A percentile compares a stretch with the other conserved stretches of the same genome.
phyloP scores from a whole-genome alignment of 2,329 filamentous ascomycete genomes.

The Penicillium occitanis region DNA sequence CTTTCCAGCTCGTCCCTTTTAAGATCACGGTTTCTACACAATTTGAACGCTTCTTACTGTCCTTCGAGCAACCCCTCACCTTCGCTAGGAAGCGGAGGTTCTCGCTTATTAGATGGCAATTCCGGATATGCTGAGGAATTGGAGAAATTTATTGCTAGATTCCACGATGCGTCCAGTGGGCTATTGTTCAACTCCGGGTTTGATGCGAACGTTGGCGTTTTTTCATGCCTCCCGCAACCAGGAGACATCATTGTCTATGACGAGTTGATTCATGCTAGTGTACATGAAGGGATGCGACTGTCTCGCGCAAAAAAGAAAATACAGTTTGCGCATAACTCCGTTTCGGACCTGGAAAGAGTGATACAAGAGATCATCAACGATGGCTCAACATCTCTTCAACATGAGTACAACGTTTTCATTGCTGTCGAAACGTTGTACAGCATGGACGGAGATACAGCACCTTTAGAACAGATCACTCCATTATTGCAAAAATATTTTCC shows the following conservation, averaged over 20 bases:
- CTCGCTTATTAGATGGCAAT: slow-evolving; percentile 66
- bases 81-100: slow-evolving; percentile 20
- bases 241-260: slow-evolving; percentile 69
- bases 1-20: slow-evolving; percentile 40
- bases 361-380: slow-evolving; percentile 33
- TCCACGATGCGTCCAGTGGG: slow-evolving; percentile 59
- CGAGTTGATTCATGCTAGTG: slow-evolving; percentile 73
- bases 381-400: slow-evolving; percentile 33
- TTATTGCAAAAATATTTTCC: slow-evolving; percentile 59
- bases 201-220: slow-evolving; percentile 65
- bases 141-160: slow-evolving; percentile 58
- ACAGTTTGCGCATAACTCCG: slow-evolving; percentile 51
- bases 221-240: slow-evolving; percentile 59
- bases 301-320: slow-evolving; percentile 54
- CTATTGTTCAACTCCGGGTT: slow-evolving; percentile 66
- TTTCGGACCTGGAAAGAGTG: slow-evolving; percentile 38
- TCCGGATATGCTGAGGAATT: slow-evolving; percentile 59
- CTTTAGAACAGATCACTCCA: slow-evolving; percentile 60
- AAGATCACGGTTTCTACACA: slow-evolving; percentile 12
- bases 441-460: slow-evolving; percentile 77
- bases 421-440: slow-evolving; percentile 72
- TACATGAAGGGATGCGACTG: slow-evolving; percentile 72
- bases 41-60: slow-evolving; percentile 5
- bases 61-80: background rate
- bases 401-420: slow-evolving; percentile 61